These are phyloP conservation scores for Scedosporium apiospermum DNA, from an alignment of 2,329 filamentous ascomycete species.

Conservation along the genomic window DNA sequence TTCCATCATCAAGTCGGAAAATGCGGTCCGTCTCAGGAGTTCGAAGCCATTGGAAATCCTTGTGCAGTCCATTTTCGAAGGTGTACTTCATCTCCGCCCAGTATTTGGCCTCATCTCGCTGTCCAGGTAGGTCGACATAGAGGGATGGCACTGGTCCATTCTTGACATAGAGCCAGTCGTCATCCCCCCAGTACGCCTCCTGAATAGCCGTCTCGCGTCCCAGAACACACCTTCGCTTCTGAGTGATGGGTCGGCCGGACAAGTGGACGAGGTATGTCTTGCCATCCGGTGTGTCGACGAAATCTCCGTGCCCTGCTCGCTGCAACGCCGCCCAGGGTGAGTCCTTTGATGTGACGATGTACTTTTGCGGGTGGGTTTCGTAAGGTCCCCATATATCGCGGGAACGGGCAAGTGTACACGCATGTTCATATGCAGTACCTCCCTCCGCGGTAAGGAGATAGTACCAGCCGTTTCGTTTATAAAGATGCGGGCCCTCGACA, in stretches of 20 bases:
- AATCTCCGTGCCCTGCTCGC: constrained; percentile 42
- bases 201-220: constrained; percentile 50
- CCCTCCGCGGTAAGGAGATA: constrained; percentile 52
- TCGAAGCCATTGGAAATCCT: constrained; percentile 49
- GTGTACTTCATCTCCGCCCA: constrained; percentile 40
- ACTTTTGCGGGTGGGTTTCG: constrained; percentile 46
- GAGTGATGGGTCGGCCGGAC: constrained; percentile 38
- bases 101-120: constrained; percentile 36
- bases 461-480: constrained; percentile 49
- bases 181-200: constrained; percentile 46
- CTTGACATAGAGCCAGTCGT: constrained; percentile 56
- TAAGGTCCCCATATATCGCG: constrained; percentile 51
- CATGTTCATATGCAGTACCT: constrained; percentile 51
- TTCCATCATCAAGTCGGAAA: constrained; percentile 28
- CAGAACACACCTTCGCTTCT: constrained; percentile 41
- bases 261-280: constrained; percentile 45
- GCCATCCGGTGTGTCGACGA: constrained; percentile 44
- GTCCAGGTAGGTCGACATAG: constrained; percentile 38
- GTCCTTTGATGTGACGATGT: constrained; percentile 46
- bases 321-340: constrained; percentile 39
- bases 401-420: constrained; percentile 47
- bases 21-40: constrained; percentile 46
- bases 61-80: constrained; percentile 34
- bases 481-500: constrained; percentile 49
- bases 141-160: constrained; percentile 46